phyloP scores from a whole-genome alignment of 768 basidiomycete species.

The Serendipita vermifera region DNA sequence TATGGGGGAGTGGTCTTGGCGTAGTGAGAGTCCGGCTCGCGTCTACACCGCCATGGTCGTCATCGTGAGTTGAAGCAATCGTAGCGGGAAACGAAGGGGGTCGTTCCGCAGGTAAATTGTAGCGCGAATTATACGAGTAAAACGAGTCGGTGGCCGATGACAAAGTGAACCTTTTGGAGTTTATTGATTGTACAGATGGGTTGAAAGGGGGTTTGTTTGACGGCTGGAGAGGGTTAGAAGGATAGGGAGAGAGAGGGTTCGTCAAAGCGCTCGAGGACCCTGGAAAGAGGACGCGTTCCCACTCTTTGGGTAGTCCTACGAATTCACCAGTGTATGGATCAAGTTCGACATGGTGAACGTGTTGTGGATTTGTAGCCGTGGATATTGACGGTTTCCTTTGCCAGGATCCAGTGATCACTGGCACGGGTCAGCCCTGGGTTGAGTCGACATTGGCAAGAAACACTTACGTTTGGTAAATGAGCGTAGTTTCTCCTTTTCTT shows the following conservation, averaged over 20 bases:
- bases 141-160: not conserved
- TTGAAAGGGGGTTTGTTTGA: too few relatives aligned
- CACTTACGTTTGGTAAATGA: not conserved
- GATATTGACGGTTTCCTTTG: not conserved
- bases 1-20: too few relatives aligned
- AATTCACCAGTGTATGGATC: not conserved
- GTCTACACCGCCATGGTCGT: too few relatives aligned
- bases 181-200: too few relatives aligned
- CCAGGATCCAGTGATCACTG: not conserved
- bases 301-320: not conserved
- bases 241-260: too few relatives aligned
- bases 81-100: not conserved
- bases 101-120: not conserved
- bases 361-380: not conserved
- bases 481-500: not conserved
- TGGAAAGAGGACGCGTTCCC: not conserved
- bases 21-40: too few relatives aligned
- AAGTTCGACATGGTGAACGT: slow-evolving; percentile 6
- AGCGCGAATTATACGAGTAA: not conserved
- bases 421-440: not conserved
- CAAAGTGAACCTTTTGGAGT: not conserved
- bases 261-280: too few relatives aligned
- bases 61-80: not conserved
- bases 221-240: too few relatives aligned
- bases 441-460: not conserved